Percentiles rank a stretch among this genome's conserved stretches.
phyloP scores from a whole-genome alignment of 495 filamentous ascomycete genomes.

The Penicillium macrosclerotiorum region DNA sequence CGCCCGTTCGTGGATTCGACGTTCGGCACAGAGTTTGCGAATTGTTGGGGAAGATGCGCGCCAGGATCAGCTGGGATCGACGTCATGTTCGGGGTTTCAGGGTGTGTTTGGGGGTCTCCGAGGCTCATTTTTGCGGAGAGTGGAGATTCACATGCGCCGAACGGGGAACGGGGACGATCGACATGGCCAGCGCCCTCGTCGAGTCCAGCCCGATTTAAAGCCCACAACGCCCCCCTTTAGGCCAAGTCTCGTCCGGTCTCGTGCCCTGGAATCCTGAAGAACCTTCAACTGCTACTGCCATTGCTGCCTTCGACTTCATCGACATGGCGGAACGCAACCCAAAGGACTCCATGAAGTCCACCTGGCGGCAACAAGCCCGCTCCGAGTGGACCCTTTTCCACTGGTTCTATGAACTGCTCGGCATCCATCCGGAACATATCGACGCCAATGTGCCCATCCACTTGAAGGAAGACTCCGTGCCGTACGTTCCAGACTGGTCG shows the following conservation, averaged over 20 bases:
- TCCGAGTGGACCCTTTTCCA: slow-evolving; percentile 31
- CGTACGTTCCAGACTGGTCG: slow-evolving; percentile 30
- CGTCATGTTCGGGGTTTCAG: slow-evolving; percentile 10
- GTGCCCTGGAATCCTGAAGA: too few relatives aligned
- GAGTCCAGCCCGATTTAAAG: slow-evolving; percentile 15
- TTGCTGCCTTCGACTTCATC: not conserved
- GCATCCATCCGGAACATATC: slow-evolving; percentile 28
- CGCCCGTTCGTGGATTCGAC: slow-evolving; percentile 4
- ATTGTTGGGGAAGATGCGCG: slow-evolving; percentile 10
- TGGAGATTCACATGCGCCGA: slow-evolving; percentile 26
- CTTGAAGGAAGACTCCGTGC: slow-evolving; percentile 25
- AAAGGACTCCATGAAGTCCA: slow-evolving; percentile 38
- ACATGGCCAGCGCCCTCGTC: slow-evolving; percentile 4
- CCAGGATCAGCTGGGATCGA: slow-evolving; percentile 18
- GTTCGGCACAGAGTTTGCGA: too few relatives aligned
- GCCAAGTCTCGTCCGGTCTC: too few relatives aligned
- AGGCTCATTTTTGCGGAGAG: slow-evolving; percentile 23
- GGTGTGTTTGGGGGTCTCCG: slow-evolving; percentile 9
- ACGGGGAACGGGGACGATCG: slow-evolving; percentile 11
- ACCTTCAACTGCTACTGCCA: too few relatives aligned
- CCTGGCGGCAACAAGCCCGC: slow-evolving; percentile 28
- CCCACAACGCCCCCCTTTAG: slow-evolving; percentile 1
- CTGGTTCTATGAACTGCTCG: slow-evolving; percentile 34
- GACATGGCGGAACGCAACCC: slow-evolving; percentile 23
- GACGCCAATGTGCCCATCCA: slow-evolving; percentile 25